Evolutionary conservation across 2,329 filamentous ascomycete genomes (phyloP).

Genomic region (Hawksworthiomyces lignivorus): DNA sequence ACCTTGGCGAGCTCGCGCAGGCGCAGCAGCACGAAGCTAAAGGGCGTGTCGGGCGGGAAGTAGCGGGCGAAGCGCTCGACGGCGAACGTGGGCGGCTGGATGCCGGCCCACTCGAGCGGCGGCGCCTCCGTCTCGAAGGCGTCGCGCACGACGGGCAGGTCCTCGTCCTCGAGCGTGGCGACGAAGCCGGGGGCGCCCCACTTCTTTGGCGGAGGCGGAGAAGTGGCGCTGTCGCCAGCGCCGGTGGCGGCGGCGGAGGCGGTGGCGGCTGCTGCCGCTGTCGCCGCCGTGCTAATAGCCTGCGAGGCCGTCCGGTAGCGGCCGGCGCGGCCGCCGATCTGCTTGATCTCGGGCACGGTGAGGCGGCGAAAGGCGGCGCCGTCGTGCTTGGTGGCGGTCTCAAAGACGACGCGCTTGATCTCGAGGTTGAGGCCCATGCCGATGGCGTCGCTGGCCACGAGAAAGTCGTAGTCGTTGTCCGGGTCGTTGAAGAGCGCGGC

Average conservation of each 20-base stretch:
- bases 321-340: conserved; percentile 89
- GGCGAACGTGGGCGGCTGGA: conserved; percentile 63
- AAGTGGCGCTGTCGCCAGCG: neutral
- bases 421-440: conserved; percentile 95
- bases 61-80: conserved; percentile 72
- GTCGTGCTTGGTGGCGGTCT: conserved; percentile 66
- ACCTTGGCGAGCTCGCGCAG: conserved; percentile 62
- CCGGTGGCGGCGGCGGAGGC: neutral
- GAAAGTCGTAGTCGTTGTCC: conserved; percentile 87
- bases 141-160: conserved; percentile 54
- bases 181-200: conserved; percentile 54
- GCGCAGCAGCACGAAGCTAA: conserved; percentile 73
- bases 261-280: neutral
- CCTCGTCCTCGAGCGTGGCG: conserved; percentile 65
- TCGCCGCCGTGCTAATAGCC: conserved; percentile 25
- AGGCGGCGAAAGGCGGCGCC: conserved; percentile 51
- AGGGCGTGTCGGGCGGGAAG: conserved; percentile 72
- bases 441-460: conserved; percentile 74
- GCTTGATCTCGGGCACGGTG: conserved; percentile 73
- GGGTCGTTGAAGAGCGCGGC: conserved; percentile 92
- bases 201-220: conserved; percentile 2
- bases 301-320: conserved; percentile 69
- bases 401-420: conserved; percentile 86
- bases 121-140: conserved; percentile 58
- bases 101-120: conserved; percentile 61